Base-by-base conservation (phyloP, 2,329 filamentous ascomycete genomes). In the Dactylonectria macrodidyma region DNA sequence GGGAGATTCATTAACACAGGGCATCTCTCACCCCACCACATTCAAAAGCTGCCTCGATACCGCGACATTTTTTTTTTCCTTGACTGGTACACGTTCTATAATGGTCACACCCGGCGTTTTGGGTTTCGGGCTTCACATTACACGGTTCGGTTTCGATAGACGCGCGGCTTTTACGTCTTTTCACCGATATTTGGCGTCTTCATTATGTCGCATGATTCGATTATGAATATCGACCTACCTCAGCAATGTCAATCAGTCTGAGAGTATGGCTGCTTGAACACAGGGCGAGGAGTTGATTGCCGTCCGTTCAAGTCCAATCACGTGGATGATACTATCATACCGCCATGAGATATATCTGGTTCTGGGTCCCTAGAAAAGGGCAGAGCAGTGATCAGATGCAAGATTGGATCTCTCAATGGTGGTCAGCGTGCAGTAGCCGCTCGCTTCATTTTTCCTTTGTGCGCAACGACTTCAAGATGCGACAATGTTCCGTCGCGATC, bases 71-170 rank as follows among this genome's bases (percentile, higher is more conserved):
- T 67, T 61, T 67, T 72, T 57, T 51, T 61, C 58, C 66, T 72
- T 57, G 51, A 65, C 60, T 73, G 70, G 64, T 77, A 79, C 62
- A 80, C 62, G 75, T 73, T 80, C 73, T 71, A 77, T 80, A 80
- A 81, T 81, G 76, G 73, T 76, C 71, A 75, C 70, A 69, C 69
- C 66, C 46, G 80, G 78, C 78, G 78, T 78, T 75, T 62, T 62
- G 61, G 62, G 50, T 72, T 71, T 71, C 54, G 73, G 68, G 58
- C 71, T 69, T 62, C 64, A 74, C 69, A 70, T 72, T 76, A 75
- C 58, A 74, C 58, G 73, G 75, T 61, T 67, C 65, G 54, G 67
- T 61, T 73, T 70, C 71, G 70, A 77, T 77, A 77, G 75, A 76
- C 64, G 70, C 65, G 62, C 66, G 67, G 63, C 58, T 74, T 72